These are phyloP conservation scores for Scheffersomyces stipitis DNA, from an alignment of 805 yeast genomes.

Conservation along the genomic window DNA sequence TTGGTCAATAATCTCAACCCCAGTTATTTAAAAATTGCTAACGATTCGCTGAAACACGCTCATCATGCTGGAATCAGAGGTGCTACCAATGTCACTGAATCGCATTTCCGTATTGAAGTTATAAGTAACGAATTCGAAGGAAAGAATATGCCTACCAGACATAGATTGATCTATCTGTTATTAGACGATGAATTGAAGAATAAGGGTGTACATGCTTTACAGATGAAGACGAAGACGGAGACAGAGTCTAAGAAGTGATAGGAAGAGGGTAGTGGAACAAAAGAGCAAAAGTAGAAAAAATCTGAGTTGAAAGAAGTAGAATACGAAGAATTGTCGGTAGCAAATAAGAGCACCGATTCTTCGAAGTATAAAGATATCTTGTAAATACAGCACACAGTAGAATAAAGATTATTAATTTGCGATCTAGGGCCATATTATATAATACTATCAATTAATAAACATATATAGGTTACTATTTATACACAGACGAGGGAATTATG, in stretches of 20 bases:
- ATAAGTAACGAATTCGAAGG: slow-evolving; percentile 71
- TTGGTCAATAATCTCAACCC: slow-evolving; percentile 46
- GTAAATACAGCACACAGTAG: too few relatives aligned
- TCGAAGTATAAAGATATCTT: too few relatives aligned
- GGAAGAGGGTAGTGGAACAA: neutral
- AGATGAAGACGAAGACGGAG: slow-evolving; percentile 77
- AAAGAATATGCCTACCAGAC: slow-evolving; percentile 68
- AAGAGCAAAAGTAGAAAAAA: neutral
- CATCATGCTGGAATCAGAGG: slow-evolving; percentile 83
- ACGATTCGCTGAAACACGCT: slow-evolving; percentile 86
- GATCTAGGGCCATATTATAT: too few relatives aligned
- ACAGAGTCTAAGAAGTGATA: slow-evolving; percentile 2
- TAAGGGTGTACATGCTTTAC: slow-evolving; percentile 85
- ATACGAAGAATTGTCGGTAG: too few relatives aligned
- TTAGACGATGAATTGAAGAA: slow-evolving; percentile 69
- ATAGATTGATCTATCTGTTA: slow-evolving; percentile 67
- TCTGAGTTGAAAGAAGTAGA: too few relatives aligned
- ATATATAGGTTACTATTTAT: too few relatives aligned
- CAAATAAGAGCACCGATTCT: too few relatives aligned
- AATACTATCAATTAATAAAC: too few relatives aligned
- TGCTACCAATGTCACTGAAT: slow-evolving; percentile 69
- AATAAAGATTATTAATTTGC: too few relatives aligned
- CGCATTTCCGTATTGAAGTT: slow-evolving; percentile 77
- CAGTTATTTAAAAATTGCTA: slow-evolving; percentile 50
- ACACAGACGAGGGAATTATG: too few relatives aligned